Conservation (phyloP, 495 filamentous ascomycete species). For the Penicillium egyptiacum region DNA sequence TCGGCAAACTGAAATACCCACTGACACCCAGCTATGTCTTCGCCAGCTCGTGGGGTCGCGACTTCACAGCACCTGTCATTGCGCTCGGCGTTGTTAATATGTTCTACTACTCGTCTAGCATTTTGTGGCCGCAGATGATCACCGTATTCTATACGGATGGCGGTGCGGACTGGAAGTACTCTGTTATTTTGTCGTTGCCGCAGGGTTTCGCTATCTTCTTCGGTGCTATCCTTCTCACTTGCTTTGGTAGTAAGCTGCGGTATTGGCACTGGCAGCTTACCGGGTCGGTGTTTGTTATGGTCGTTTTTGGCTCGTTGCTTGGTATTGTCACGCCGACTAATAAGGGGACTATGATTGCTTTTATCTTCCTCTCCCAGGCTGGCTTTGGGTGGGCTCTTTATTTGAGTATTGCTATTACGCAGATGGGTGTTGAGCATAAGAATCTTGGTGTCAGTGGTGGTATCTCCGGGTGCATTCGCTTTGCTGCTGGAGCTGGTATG, state of each 20-base stretch:
- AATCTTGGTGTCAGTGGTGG: conserved; percentile 31
- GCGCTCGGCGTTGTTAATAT: conserved; percentile 30
- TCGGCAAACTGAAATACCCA: conserved; percentile 23
- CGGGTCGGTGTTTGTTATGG: conserved; percentile 28
- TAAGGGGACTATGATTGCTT: conserved; percentile 29
- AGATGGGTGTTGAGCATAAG: conserved; percentile 31
- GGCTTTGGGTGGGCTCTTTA: conserved; percentile 31
- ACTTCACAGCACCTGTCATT: conserved; percentile 28
- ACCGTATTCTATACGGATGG: conserved; percentile 25
- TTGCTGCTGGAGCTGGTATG: conserved; percentile 30
- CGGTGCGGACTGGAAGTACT: conserved; percentile 25
- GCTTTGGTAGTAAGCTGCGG: conserved; percentile 24
- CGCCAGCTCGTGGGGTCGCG: conserved; percentile 24
- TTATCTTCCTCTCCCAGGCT: conserved; percentile 28
- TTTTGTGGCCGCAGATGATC: conserved; percentile 31
- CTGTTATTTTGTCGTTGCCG: conserved; percentile 25
- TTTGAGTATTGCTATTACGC: conserved; percentile 27
- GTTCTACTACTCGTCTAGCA: conserved; percentile 33
- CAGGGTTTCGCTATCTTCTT: conserved; percentile 26
- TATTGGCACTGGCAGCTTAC: conserved; percentile 33
- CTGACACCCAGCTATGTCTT: conserved; percentile 26
- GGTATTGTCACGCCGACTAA: conserved; percentile 25
- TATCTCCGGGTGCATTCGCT: conserved; percentile 27
- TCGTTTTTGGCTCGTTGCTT: conserved; percentile 26
- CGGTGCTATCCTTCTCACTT: conserved; percentile 25